Percentiles rank a stretch among this genome's conserved stretches.
Conservation (phyloP, 2,329 filamentous ascomycete species). For the Penicillium sp. region DNA sequence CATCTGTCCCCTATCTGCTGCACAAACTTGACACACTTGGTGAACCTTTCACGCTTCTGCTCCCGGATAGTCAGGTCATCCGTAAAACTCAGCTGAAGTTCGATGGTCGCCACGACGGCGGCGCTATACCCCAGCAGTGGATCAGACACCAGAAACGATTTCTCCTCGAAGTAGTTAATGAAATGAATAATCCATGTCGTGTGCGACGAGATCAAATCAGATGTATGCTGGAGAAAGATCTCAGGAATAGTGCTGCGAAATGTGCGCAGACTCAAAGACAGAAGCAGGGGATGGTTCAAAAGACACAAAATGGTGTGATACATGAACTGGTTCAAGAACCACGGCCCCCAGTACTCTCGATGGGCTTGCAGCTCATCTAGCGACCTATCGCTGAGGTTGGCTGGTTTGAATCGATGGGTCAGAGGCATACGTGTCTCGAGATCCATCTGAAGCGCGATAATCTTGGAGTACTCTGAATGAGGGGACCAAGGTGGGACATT, state of each 20-base stretch:
- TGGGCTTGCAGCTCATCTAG: slow-evolving; percentile 44
- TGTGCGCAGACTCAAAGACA: slow-evolving; percentile 53
- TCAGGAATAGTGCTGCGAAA: slow-evolving; percentile 54
- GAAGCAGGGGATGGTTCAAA: slow-evolving; percentile 54
- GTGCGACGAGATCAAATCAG: slow-evolving; percentile 52
- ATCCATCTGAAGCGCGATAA: slow-evolving; percentile 52
- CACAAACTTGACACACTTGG: slow-evolving; percentile 48
- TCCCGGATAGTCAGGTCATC: slow-evolving; percentile 37
- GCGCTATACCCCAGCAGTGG: slow-evolving; percentile 52
- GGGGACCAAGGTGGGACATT: slow-evolving; percentile 50
- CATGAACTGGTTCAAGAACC: slow-evolving; percentile 53
- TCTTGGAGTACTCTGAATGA: slow-evolving; percentile 53
- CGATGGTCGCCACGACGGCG: slow-evolving; percentile 54
- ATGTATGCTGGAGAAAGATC: slow-evolving; percentile 55
- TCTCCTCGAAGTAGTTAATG: slow-evolving; percentile 48
- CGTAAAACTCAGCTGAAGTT: slow-evolving; percentile 55
- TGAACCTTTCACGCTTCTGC: slow-evolving; percentile 46
- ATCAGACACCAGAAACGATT: slow-evolving; percentile 48
- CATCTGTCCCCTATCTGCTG: slow-evolving; percentile 42
- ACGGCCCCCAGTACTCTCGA: slow-evolving; percentile 55
- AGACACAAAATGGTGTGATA: slow-evolving; percentile 55
- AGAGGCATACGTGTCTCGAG: slow-evolving; percentile 53
- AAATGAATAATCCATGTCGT: slow-evolving; percentile 56
- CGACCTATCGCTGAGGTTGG: slow-evolving; percentile 46
- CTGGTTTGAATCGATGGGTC: slow-evolving; percentile 51